Evolutionary conservation across 805 yeast genomes (phyloP), one percentile per base, ranked within the genome.

Genomic region (Saccharomycopsis amapae): DNA sequence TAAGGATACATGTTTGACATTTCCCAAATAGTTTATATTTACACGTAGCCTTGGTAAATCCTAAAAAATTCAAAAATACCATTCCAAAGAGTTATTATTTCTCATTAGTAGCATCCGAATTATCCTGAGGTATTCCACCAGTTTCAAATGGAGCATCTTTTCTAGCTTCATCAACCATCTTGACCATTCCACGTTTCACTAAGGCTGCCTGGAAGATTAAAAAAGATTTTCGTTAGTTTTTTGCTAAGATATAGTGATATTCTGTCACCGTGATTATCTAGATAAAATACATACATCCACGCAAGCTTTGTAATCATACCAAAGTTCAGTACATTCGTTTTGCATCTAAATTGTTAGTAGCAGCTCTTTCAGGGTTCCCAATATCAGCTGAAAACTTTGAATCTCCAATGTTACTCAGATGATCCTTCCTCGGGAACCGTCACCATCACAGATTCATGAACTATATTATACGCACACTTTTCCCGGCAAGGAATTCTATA

Each of bases 261-360:
- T 32, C 18, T 15, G 5, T n/a, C 9, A n/a, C 25, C 38, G 7
- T 36, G 30, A 7, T 22, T 20, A 13, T 7, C 22, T 30, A 35
- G 25, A 40, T 26, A 7, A 31, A 13, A 9, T 34, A 63, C 71
- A 48, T 53, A 75, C 76, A 55, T 86, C 81, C 24, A 93, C 80
- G 65, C 98, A 93, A n/a, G 79, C 79, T 56, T 85, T 85, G 63
- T 93, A 93, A 44, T 78, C 81, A 48, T 76, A 75, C 96, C 97
- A 93, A 26, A 85, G 73, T 25, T 81, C 90, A 44, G 85, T 82
- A 64, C 98, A 93, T 64, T 90, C 97, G 61, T 90, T 90, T 56
- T 82, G 73, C 46, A 77, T 64, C 55, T 76, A 62, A 9, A 38
- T 17, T 15, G 38, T 32, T 44, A 42, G 38, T 36, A 34, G 17